Conservation (phyloP, 352 stramenopile genomes). For the Phytophthora foliorum region DNA sequence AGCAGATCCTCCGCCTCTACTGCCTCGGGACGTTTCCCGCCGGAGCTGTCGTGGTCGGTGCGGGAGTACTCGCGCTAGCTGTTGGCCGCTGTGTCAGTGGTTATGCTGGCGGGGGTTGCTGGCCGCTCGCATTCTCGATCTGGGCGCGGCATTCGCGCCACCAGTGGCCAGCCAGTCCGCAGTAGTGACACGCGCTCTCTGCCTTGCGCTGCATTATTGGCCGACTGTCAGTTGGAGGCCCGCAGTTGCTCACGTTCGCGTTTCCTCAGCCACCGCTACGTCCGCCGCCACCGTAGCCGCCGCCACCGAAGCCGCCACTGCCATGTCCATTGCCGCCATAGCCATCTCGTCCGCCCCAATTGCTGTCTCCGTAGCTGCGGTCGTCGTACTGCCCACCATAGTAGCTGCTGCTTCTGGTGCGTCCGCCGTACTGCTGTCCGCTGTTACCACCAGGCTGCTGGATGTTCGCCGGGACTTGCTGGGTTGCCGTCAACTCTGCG, state of each 20-base stretch:
- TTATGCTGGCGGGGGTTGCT: not conserved
- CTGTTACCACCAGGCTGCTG: too few relatives aligned
- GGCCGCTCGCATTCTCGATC: not conserved
- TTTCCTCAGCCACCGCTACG: not conserved
- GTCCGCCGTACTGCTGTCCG: too few relatives aligned
- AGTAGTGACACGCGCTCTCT: not conserved
- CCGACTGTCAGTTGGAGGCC: not conserved
- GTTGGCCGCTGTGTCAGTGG: too few relatives aligned
- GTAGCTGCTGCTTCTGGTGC: too few relatives aligned
- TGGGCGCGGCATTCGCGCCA: not conserved
- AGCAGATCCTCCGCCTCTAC: constrained; percentile 19
- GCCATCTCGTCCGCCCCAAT: too few relatives aligned
- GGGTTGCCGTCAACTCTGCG: too few relatives aligned
- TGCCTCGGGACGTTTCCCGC: not conserved
- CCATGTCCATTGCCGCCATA: too few relatives aligned
- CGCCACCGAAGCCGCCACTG: not conserved
- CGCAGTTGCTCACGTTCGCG: not conserved
- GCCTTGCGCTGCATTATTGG: not conserved
- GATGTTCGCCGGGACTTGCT: not conserved
- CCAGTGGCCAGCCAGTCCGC: not conserved
- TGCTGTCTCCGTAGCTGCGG: too few relatives aligned
- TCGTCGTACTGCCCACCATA: too few relatives aligned
- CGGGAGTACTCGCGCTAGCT: not conserved
- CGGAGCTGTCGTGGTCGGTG: not conserved
- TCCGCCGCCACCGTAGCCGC: too few relatives aligned